Evolutionary conservation across 2,329 filamentous ascomycete species (phyloP).

Genomic region (Pseudogymnoascus sp.): DNA sequence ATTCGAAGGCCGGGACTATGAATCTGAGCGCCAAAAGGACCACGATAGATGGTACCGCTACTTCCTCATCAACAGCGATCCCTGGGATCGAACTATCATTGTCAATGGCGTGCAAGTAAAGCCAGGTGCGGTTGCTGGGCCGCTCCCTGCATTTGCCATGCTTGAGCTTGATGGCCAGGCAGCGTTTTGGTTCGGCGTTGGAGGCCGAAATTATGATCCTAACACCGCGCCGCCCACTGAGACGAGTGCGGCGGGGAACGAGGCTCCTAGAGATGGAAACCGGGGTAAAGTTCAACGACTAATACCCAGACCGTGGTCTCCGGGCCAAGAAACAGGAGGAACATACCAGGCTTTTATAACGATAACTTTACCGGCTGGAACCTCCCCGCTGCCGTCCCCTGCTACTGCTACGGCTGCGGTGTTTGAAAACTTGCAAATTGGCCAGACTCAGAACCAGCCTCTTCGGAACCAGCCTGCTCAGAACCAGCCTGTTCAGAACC

Average conservation of each 20-base stretch:
- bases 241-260: background rate
- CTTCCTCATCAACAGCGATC: slow-evolving; percentile 23
- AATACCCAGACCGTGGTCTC: background rate
- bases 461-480: background rate
- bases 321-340: background rate
- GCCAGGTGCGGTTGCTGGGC: slow-evolving; percentile 25
- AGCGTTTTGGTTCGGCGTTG: slow-evolving; percentile 1
- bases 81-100: slow-evolving; percentile 20
- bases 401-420: no score
- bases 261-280: background rate
- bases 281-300: background rate
- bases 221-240: background rate
- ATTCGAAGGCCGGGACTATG: slow-evolving; percentile 1
- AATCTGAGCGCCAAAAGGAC: background rate
- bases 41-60: slow-evolving; percentile 16
- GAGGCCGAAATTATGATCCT: background rate
- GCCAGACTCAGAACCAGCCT: background rate
- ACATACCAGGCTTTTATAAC: background rate
- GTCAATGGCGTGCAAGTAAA: slow-evolving; percentile 25
- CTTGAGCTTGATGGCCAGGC: background rate
- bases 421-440: background rate
- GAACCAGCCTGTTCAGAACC: background rate
- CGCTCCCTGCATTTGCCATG: slow-evolving; percentile 26
- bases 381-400: background rate
- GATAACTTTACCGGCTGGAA: background rate